These are phyloP conservation scores for Trichosporon inkin DNA, from an alignment of 1,284 basidiomycete genomes.

Conservation along the genomic window DNA sequence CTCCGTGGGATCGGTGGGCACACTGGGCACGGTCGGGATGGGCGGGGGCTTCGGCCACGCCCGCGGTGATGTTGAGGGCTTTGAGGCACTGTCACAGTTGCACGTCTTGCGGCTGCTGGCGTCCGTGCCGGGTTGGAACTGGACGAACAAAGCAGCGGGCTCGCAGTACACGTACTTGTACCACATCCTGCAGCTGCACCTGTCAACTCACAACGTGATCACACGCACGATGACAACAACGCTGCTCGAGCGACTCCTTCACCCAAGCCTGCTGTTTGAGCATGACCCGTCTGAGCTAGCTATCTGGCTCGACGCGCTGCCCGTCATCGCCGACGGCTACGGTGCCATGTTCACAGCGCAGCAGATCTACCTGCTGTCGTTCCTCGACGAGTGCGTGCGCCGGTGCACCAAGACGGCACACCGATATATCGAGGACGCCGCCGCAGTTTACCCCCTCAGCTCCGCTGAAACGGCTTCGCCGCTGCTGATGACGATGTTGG, in stretches of 20 bases:
- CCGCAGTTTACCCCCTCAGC: constrained; percentile 33
- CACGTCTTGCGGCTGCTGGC: constrained; percentile 71
- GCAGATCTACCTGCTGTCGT: constrained; percentile 61
- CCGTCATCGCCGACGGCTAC: constrained; percentile 54
- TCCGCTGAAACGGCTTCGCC: constrained; percentile 58
- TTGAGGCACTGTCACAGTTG: constrained; percentile 65
- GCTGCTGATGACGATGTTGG: constrained; percentile 68
- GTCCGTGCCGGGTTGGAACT: constrained; percentile 70
- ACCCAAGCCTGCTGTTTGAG: constrained; percentile 72
- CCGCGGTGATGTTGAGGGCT: constrained; percentile 51
- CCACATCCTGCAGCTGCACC: constrained; percentile 64
- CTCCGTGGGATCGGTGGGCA: constrained; percentile 45
- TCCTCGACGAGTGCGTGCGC: constrained; percentile 81
- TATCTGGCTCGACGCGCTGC: constrained; percentile 65
- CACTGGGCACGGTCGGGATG: constrained; percentile 48
- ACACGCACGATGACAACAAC: constrained; percentile 58
- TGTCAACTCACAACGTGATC: constrained; percentile 55
- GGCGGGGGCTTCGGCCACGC: constrained; percentile 51
- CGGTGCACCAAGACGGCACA: constrained; percentile 82
- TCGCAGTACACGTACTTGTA: constrained; percentile 56
- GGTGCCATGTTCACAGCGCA: constrained; percentile 57
- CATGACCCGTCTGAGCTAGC: constrained; percentile 68
- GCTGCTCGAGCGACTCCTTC: constrained; percentile 62
- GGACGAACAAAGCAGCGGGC: constrained; percentile 63
- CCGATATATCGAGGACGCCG: constrained; percentile 73